Base-by-base conservation (phyloP, 2,329 filamentous ascomycete species). In the Acrocalymma vagum region DNA sequence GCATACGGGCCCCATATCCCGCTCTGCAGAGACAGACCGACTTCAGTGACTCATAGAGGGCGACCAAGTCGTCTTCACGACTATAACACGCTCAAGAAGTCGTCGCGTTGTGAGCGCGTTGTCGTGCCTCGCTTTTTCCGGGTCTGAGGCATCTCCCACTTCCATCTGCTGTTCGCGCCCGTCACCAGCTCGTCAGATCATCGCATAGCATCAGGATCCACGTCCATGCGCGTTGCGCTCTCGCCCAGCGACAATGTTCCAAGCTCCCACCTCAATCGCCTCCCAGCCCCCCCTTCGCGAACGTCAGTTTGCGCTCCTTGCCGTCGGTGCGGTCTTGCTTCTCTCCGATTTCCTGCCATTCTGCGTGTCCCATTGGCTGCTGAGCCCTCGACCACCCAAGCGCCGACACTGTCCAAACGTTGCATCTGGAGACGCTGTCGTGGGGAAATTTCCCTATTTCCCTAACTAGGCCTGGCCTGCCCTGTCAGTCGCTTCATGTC, bases 41-140 rank as follows among this genome's bases (percentile, higher is more conserved):
- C 32, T 23, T 20, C 38, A 49, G 62, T 69, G 66, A 69, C 62
- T 69, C 66, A 69, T 51, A 50, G 47, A 55, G 48, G 62, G 56
- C 62, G 55, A 58, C 38, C 53, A 55, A 42, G 53, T 26, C 13
- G 14, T 16, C 27, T 53, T 62, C 66, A 55, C 66, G 65, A 66
- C 65, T 64, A 69, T 65, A 69, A 69, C 66, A 68, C 65, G 66
- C 53, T 52, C 50, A 31, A 45, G 28, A 57, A 41, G 49, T 41
- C 59, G 41, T 50, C 63, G 62, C 62, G 63, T 62, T 40, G 27
- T 10, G 27, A 58, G 51, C 65, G 63, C 63, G 63, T 67, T 57
- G 51, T 53, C 49, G 38, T 33, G 29, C 22, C 29, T 39, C n/a
- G 32, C 16, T 31, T 23, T 33, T 49, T 66, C 55, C 51, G 63